These are phyloP conservation scores for Diaporthe destruens DNA, from an alignment of 2,329 filamentous ascomycete genomes.

Conservation along the genomic window DNA sequence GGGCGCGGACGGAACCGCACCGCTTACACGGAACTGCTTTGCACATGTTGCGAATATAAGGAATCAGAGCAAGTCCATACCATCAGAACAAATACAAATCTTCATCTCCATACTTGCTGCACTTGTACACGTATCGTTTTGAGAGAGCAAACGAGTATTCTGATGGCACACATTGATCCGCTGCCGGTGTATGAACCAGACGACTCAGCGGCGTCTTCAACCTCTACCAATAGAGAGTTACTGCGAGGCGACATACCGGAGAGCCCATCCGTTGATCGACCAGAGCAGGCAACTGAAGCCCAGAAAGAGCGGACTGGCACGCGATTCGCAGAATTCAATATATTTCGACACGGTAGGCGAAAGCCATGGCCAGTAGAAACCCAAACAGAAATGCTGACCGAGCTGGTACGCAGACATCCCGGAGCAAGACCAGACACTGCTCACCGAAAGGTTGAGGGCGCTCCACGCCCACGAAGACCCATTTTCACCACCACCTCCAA, in stretches of 20 bases:
- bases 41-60: neutral
- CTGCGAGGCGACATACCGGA: neutral
- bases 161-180: neutral
- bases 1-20: neutral
- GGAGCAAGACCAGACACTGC: neutral
- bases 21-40: neutral
- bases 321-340: neutral
- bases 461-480: neutral
- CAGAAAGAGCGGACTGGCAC: neutral
- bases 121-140: neutral
- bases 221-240: neutral
- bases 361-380: too few relatives aligned
- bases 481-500: neutral
- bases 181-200: neutral
- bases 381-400: neutral
- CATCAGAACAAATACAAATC: neutral
- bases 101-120: neutral
- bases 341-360: conserved; percentile 24
- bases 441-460: conserved; percentile 13
- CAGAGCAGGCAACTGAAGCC: neutral
- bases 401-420: neutral
- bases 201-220: neutral
- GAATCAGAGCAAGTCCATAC: neutral
- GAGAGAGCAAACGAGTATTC: neutral
- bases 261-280: neutral